Conservation (phyloP, 495 filamentous ascomycete genomes). For the Trichoderma virens region DNA sequence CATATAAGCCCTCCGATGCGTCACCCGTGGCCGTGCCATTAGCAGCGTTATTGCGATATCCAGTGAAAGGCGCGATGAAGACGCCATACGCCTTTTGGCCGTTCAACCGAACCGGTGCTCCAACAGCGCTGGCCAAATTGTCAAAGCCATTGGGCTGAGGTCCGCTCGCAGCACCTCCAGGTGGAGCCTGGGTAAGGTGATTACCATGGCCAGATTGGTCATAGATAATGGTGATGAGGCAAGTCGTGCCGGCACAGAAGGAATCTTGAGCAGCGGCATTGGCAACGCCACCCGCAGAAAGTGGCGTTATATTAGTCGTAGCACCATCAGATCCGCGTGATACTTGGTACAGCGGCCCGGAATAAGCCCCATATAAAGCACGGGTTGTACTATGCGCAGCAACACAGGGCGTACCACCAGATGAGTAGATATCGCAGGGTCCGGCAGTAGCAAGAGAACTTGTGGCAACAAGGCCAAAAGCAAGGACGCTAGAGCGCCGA, state of each 20-base stretch:
- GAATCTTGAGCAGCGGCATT: constrained; percentile 48
- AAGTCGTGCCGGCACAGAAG: constrained; percentile 50
- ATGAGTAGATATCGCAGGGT: constrained; percentile 49
- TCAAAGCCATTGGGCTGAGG: constrained; percentile 46
- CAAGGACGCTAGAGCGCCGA: neutral
- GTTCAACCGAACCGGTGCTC: constrained; percentile 49
- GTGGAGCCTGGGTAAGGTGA: constrained; percentile 48
- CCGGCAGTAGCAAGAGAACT: constrained; percentile 39
- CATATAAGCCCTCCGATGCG: constrained; percentile 49
- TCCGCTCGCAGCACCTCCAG: constrained; percentile 40
- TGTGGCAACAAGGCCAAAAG: constrained; percentile 31
- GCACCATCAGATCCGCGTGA: constrained; percentile 42
- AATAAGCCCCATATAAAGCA: constrained; percentile 44
- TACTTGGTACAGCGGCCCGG: constrained; percentile 48
- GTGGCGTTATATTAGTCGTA: constrained; percentile 41
- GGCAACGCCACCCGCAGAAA: constrained; percentile 43
- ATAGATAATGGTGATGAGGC: constrained; percentile 52
- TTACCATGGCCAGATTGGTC: constrained; percentile 51
- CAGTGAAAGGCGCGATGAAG: constrained; percentile 47
- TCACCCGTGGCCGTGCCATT: constrained; percentile 45
- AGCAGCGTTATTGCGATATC: constrained; percentile 46
- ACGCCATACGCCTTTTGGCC: constrained; percentile 53
- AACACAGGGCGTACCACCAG: constrained; percentile 46
- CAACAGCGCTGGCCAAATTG: constrained; percentile 45
- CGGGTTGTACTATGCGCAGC: constrained; percentile 54